Percentiles rank a stretch among this genome's conserved stretches.
These are phyloP conservation scores for Ustilago shanxiensis DNA, from an alignment of 1,284 basidiomycete species.

Conservation along the genomic window DNA sequence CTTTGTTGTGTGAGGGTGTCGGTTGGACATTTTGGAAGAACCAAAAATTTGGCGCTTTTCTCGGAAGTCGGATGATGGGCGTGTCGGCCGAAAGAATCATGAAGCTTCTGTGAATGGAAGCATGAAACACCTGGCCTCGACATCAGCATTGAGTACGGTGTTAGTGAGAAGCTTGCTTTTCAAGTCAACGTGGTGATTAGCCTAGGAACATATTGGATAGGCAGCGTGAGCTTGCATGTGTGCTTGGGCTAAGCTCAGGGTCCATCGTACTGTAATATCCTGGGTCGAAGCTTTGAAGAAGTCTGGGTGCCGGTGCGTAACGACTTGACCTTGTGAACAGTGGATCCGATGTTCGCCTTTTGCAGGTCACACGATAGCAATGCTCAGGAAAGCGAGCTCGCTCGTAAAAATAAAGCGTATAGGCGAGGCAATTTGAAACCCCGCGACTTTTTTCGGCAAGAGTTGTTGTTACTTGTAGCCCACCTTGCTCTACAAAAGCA, in stretches of 20 bases:
- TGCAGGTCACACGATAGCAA: background rate
- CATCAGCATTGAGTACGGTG: background rate
- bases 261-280: background rate
- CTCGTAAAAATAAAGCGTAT: background rate
- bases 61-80: slow-evolving; percentile 23
- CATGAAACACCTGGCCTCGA: background rate
- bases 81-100: background rate
- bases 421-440: slow-evolving; percentile 3
- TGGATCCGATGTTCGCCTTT: background rate
- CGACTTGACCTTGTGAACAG: background rate
- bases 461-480: background rate
- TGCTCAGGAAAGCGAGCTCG: background rate
- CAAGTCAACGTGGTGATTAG: slow-evolving; percentile 32
- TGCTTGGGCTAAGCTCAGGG: background rate
- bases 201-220: slow-evolving; percentile 26
- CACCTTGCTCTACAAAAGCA: background rate
- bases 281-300: no score
- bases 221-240: slow-evolving; percentile 3
- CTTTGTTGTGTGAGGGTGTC: slow-evolving; percentile 13
- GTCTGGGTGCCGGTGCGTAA: no score
- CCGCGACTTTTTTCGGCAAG: background rate
- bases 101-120: background rate
- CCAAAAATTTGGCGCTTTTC: slow-evolving; percentile 29
- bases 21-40: slow-evolving; percentile 23
- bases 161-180: background rate